Conservation (phyloP, 208 protist species). For the Entamoeba dispar region DNA sequence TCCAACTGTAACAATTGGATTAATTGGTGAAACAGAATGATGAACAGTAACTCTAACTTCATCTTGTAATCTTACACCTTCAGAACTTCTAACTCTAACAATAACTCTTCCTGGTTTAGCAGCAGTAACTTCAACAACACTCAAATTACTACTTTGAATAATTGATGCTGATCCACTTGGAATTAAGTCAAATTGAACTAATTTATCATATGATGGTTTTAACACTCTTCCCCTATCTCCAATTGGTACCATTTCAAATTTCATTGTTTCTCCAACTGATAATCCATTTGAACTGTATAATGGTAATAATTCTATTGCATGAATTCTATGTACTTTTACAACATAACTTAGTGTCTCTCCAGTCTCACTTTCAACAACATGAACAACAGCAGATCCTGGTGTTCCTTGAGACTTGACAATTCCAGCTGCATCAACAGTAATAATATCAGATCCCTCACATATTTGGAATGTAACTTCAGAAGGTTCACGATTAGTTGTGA, state of each 20-base stretch:
- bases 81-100: neutral
- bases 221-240: neutral
- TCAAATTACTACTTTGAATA: neutral
- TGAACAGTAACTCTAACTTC: neutral
- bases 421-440: neutral
- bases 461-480: neutral
- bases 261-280: neutral
- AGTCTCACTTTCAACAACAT: neutral
- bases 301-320: neutral
- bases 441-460: neutral
- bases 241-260: neutral
- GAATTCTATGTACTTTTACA: neutral
- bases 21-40: neutral
- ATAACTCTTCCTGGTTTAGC: neutral
- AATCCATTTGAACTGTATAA: neutral
- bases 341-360: neutral
- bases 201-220: neutral
- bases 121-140: neutral
- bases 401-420: neutral
- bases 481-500: neutral
- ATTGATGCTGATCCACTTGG: neutral
- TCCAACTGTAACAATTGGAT: neutral
- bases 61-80: neutral
- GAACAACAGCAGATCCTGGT: neutral
- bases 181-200: neutral